Conservation (phyloP, 1,284 basidiomycete species). For the Ganoderma meredithae region DNA sequence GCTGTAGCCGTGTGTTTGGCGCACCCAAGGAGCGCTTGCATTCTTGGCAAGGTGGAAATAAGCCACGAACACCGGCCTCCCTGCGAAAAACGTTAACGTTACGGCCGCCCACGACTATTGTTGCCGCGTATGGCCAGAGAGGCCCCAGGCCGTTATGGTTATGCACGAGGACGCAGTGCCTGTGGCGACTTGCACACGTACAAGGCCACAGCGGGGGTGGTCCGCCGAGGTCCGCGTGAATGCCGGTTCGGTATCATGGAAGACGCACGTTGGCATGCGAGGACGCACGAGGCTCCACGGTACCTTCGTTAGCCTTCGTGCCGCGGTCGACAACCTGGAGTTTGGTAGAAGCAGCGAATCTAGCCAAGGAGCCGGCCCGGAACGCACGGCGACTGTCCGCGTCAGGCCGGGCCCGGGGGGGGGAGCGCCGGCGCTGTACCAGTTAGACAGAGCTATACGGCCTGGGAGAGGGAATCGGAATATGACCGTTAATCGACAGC, state of each 20-base stretch:
- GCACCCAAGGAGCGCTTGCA: background rate
- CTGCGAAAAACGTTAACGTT: background rate
- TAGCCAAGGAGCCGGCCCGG: background rate
- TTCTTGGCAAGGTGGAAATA: background rate
- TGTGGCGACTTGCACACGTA: background rate
- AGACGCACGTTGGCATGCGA: background rate
- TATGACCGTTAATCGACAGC: background rate
- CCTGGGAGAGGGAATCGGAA: background rate
- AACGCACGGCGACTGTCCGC: background rate
- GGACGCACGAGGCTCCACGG: background rate
- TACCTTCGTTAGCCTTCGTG: background rate
- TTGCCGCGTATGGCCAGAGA: background rate
- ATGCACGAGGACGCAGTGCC: background rate
- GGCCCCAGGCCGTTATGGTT: background rate
- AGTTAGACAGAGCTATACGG: background rate
- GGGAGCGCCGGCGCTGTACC: background rate
- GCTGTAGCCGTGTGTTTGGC: background rate
- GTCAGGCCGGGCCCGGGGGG: background rate
- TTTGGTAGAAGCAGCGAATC: conserved; percentile 3
- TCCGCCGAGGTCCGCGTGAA: conserved; percentile 3
- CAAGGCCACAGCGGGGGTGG: background rate
- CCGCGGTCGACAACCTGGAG: background rate
- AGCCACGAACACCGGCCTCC: background rate
- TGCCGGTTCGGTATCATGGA: background rate
- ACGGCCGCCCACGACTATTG: background rate